These are phyloP conservation scores for Podospora tetraspora DNA, from an alignment of 495 filamentous ascomycete species.

Conservation along the genomic window DNA sequence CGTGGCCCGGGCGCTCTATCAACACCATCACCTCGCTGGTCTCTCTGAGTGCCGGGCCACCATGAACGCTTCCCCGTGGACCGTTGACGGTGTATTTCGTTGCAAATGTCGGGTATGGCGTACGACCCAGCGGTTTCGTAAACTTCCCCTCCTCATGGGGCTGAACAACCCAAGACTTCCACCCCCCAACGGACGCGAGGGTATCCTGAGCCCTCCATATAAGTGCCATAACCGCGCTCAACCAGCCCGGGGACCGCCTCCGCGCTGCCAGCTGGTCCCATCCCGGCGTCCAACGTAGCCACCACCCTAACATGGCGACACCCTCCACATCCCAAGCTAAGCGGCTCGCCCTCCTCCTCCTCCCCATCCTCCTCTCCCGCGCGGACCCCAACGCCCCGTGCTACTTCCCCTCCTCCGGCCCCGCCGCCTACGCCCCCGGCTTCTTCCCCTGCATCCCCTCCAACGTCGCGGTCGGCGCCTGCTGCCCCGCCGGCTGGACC, in stretches of 20 bases:
- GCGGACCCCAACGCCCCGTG: constrained; percentile 21
- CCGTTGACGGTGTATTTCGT: not conserved
- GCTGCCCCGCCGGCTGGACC: constrained; percentile 33
- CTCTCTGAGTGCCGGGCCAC: not conserved
- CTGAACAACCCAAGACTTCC: not conserved
- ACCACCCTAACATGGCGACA: not conserved
- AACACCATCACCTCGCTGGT: not conserved
- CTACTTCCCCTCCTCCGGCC: constrained; percentile 28
- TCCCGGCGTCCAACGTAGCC: not conserved
- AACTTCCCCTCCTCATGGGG: not conserved
- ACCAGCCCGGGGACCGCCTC: not conserved
- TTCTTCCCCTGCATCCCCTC: constrained; percentile 27
- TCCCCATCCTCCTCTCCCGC: not conserved
- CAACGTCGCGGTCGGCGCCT: constrained; percentile 18
- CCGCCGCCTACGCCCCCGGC: constrained; percentile 11
- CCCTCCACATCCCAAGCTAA: not conserved
- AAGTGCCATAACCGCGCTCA: not conserved
- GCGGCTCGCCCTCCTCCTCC: not conserved
- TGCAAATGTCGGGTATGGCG: not conserved
- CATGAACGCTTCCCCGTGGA: not conserved
- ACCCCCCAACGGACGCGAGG: not conserved
- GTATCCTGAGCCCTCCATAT: not conserved
- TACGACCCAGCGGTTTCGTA: not conserved
- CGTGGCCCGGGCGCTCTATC: not conserved
- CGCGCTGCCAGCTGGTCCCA: not conserved